Evolutionary conservation across 164 flowering plant species (phyloP).

Genomic region (Santalum album): DNA sequence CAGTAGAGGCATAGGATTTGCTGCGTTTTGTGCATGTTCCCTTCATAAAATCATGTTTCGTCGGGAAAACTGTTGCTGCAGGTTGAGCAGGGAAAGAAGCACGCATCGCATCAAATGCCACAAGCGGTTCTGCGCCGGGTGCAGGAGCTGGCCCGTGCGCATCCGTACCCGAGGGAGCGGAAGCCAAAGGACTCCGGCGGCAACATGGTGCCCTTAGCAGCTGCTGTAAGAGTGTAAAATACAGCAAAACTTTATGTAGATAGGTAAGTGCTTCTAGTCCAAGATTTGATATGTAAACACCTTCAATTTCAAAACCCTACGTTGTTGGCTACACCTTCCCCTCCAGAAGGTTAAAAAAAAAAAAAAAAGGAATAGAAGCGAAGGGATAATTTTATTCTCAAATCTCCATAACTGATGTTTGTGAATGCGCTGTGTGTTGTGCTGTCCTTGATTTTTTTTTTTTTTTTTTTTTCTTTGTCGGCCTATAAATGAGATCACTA

Average conservation of each 20-base stretch:
- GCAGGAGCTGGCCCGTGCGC: constrained; percentile 38
- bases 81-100: constrained; percentile 33
- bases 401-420: too few species aligned
- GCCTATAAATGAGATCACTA: too few species aligned
- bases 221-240: constrained; percentile 5
- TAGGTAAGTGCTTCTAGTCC: background rate
- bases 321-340: background rate
- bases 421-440: too few species aligned
- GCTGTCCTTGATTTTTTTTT: too few species aligned
- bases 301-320: background rate
- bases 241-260: background rate
- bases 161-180: constrained; percentile 42
- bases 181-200: constrained; percentile 2
- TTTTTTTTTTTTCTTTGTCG: too few species aligned
- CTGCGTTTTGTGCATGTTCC: background rate
- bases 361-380: too few species aligned
- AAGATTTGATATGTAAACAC: too few species aligned
- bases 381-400: too few species aligned
- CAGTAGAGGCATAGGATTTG: too few species aligned
- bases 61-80: constrained; percentile 20
- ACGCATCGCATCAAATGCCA: constrained; percentile 34
- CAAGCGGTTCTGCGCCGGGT: constrained; percentile 37
- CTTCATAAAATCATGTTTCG: background rate
- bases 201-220: background rate
- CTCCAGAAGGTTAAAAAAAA: too few species aligned